Conservation (phyloP, 768 basidiomycete genomes). For the Pleurotus pulmonarius region DNA sequence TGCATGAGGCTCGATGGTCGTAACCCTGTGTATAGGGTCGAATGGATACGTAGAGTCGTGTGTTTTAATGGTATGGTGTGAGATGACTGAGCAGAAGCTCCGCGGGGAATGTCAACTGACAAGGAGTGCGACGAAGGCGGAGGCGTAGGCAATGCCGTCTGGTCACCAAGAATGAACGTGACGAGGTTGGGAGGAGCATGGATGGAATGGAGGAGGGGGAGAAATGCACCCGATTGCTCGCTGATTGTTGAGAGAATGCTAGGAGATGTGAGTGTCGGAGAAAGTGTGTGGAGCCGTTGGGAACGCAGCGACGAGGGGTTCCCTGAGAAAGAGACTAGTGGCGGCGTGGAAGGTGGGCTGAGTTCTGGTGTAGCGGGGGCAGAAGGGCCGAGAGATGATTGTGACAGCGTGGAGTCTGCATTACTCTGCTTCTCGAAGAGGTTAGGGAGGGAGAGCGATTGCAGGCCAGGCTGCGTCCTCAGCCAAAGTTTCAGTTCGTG, state of each 20-base stretch:
- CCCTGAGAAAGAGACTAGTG: neutral
- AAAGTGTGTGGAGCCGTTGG: slow-evolving; percentile 17
- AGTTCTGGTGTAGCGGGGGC: slow-evolving; percentile 6
- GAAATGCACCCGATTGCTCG: slow-evolving; percentile 15
- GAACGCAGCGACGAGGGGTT: slow-evolving; percentile 10
- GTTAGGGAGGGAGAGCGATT: slow-evolving; percentile 15
- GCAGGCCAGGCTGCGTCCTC: slow-evolving; percentile 18
- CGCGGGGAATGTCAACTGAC: slow-evolving; percentile 1
- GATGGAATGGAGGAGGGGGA: slow-evolving; percentile 35
- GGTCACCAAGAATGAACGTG: slow-evolving; percentile 12
- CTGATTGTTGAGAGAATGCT: slow-evolving; percentile 1
- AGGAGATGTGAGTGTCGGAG: slow-evolving; percentile 21
- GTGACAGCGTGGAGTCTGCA: slow-evolving; percentile 9
- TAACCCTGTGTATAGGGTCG: slow-evolving; percentile 42
- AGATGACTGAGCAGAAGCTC: neutral
- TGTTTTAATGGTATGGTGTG: slow-evolving; percentile 24
- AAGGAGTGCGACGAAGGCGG: slow-evolving; percentile 3
- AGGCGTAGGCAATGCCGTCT: slow-evolving; percentile 9
- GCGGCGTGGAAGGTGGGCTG: slow-evolving; percentile 9
- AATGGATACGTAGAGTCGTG: slow-evolving; percentile 36
- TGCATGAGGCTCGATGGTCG: slow-evolving; percentile 38
- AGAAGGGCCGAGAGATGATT: slow-evolving; percentile 15
- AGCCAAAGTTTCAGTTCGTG: slow-evolving; percentile 10
- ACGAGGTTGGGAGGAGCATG: slow-evolving; percentile 17
- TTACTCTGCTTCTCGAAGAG: slow-evolving; percentile 22